A percentile compares a stretch with the other conserved stretches of the same genome.
phyloP scores from a whole-genome alignment of 2,329 filamentous ascomycete species.

The Talaromyces sp. region DNA sequence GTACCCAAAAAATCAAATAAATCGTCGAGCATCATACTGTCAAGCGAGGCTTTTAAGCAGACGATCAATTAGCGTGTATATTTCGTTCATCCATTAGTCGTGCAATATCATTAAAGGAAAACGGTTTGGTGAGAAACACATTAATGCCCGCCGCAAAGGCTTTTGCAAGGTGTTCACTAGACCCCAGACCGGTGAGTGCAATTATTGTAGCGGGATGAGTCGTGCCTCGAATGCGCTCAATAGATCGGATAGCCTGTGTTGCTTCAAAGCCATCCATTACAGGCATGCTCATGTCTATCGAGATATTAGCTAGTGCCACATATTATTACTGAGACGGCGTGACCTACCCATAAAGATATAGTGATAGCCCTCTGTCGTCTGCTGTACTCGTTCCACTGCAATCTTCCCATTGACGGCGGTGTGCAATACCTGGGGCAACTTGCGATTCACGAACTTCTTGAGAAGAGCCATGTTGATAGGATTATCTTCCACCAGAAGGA shows the following conservation, averaged over 20 bases:
- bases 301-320: constrained; percentile 20
- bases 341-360: neutral
- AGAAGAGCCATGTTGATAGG: neutral
- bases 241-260: constrained; percentile 33
- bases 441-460: neutral
- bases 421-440: neutral
- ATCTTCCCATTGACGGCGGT: neutral
- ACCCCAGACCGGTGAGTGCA: constrained; percentile 35
- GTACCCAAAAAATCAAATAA: neutral
- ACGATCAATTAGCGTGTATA: neutral
- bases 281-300: constrained; percentile 39
- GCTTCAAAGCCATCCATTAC: constrained; percentile 42
- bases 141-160: constrained; percentile 34
- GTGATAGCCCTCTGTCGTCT: neutral
- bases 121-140: constrained; percentile 36
- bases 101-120: constrained; percentile 33
- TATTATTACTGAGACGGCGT: neutral
- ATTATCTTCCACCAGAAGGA: neutral
- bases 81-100: neutral
- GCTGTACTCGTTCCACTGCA: neutral
- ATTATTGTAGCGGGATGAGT: constrained; percentile 28
- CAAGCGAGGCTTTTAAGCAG: neutral
- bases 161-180: constrained; percentile 29
- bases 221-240: constrained; percentile 23
- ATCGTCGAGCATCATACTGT: neutral